Evolutionary conservation across 345 rosid genomes (phyloP), one percentile per base, ranked within the genome.

Genomic region (Camelina hispida): DNA sequence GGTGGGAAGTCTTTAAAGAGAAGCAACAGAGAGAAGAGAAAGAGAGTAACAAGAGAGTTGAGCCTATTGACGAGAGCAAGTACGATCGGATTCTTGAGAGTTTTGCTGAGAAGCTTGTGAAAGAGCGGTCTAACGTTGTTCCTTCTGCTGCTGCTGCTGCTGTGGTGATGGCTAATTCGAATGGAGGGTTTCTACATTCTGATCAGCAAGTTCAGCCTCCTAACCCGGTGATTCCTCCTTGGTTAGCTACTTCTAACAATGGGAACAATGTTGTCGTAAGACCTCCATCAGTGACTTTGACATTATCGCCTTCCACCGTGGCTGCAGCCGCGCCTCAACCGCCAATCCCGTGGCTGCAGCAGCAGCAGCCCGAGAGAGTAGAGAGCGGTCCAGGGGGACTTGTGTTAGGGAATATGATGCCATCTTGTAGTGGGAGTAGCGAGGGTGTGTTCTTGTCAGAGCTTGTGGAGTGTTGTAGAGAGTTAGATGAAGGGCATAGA

Each of bases 1-100:
- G 99, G 99, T 96, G 97, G 98, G 99, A 96, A 75, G 99, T 96
- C 14, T 89, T 90, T 62, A 96, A 93, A 55, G 99, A 96, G 84
- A 96, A 89, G 88, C 94, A 91, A 53, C 94, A 84, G 43, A 85
- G 98, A 76, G 99, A 93, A 75, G 96, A 86, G 46, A 90, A 95
- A 78, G 96, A 88, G 82, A 88, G 76, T 69, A 84, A 82, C 75
- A 88, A 81, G 79, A 79, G 78, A 46, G 83, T 83, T 61, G 87
- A 90, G 50, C 91, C 98, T 12, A 84, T 92, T 7, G 99, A 90
- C 38, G 96, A 91, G 81, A 85, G 90, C 14, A 95, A 91, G 76
- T 95, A 95, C 89, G 97, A 95, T 59, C 73, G 89, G 62, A 95
- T 93, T 58, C 83, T 95, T 32, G 98, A 95, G 78, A 93, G 88